Base-by-base conservation (phyloP, 2,329 filamentous ascomycete genomes). In the Trichophyton rubrum region DNA sequence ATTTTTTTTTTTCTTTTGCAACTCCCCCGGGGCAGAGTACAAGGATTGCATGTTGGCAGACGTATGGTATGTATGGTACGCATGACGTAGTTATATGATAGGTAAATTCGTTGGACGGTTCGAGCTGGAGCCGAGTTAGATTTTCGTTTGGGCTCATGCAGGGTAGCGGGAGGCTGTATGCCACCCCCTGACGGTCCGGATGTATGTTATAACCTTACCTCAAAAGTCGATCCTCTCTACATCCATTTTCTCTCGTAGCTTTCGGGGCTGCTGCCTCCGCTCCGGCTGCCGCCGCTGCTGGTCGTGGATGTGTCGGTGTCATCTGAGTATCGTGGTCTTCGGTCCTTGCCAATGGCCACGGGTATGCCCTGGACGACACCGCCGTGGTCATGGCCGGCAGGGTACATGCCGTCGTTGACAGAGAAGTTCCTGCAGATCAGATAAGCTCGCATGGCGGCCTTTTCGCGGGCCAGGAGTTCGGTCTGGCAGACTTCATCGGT, bases 351-450 rank as follows among this genome's bases (percentile, higher is more conserved):
- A 72, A 85, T 85, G 33, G 83, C 82, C 61, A 85, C 82, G 1
- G 83, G 83, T 24, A 85, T 73, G 3, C 83, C 83, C 72, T 86
- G 83, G 49, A 83, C 76, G 22, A 81, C 75, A 20, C 72, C 78
- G 66, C 73, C 82, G 71, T 72, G 81, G 73, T 69, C 80, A 77
- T 72, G 81, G 65, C 74, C 84, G 68, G 67, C 80, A 70, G 70
- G 83, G 65, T 82, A 83, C 90, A 95, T 96, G 72, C 62, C 92
- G 68, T 95, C 90, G 72, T 96, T 96, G 74, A 95, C 89, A 60
- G 90, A 95, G 77, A 96, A 96, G 80, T 96, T 96, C 65, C 90
- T 87, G 80, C 92, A 96, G 67, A 96, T 93, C 84, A 96, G 92
- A 76, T 96, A 97, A 61, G 92, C 92, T 64, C 90, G 88, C 83